A percentile compares a stretch with the other conserved stretches of the same genome.
Evolutionary conservation across 2,329 filamentous ascomycete genomes (phyloP).

Genomic region (Oidium heveae): DNA sequence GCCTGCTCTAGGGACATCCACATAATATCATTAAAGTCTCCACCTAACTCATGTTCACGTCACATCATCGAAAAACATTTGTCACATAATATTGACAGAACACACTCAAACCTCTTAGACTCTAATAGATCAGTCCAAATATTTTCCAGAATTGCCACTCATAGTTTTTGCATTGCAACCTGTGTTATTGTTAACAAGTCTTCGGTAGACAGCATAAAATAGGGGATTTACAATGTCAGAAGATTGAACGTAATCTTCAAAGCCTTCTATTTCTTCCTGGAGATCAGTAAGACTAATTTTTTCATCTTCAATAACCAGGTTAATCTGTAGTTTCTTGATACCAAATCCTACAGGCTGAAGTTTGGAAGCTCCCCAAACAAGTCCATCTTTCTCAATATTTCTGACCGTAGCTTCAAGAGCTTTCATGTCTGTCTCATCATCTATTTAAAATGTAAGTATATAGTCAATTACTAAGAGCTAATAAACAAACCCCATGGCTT

Average conservation of each 20-base stretch:
- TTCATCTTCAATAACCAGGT: constrained; percentile 89
- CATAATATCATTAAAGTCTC: no score
- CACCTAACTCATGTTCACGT: no score
- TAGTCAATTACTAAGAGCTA: constrained; percentile 7
- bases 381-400: constrained; percentile 70
- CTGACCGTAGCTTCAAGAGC: constrained; percentile 61
- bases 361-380: constrained; percentile 86
- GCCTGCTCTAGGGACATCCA: no score
- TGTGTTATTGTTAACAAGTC: constrained; percentile 5
- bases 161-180: constrained; percentile 79
- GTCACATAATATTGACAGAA: no score
- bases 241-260: constrained; percentile 93
- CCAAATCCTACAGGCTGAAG: constrained; percentile 80
- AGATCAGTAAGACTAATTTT: constrained; percentile 77
- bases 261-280: constrained; percentile 58
- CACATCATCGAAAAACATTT: no score
- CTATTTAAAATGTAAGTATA: constrained; percentile 17
- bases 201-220: constrained; percentile 3
- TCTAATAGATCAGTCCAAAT: no score
- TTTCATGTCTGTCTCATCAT: constrained; percentile 84
- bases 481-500: constrained; percentile 81
- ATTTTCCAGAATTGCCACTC: constrained; percentile 20
- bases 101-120: no score
- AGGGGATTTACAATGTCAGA: constrained; percentile 42
- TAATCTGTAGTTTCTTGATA: constrained; percentile 99